These are phyloP conservation scores for Arthrobotrys sinensis DNA, from an alignment of 2,329 filamentous ascomycete species.

Conservation along the genomic window DNA sequence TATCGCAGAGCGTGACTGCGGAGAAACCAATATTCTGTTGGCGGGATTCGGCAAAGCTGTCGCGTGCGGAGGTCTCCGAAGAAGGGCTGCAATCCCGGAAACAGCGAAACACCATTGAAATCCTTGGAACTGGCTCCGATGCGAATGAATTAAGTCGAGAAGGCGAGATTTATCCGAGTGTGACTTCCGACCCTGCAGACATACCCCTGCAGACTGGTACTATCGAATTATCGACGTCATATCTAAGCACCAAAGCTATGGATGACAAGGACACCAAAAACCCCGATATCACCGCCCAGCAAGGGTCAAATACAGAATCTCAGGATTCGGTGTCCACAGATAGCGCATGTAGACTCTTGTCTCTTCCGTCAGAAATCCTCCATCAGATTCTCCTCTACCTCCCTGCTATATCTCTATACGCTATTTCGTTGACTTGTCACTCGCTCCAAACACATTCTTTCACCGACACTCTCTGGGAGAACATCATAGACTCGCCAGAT, in stretches of 20 bases:
- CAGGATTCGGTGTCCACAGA: not conserved
- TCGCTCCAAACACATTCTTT: conserved; percentile 42
- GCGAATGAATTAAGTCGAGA: conserved; percentile 8
- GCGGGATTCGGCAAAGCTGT: conserved; percentile 27
- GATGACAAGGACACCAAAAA: not conserved
- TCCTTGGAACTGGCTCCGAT: conserved; percentile 28
- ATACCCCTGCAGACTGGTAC: conserved; percentile 9
- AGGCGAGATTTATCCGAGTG: conserved; percentile 5
- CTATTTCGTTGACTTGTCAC: conserved; percentile 49
- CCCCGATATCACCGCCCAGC: not conserved
- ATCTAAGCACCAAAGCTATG: conserved; percentile 12
- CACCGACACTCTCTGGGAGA: conserved; percentile 55
- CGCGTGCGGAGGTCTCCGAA: not conserved
- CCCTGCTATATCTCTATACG: conserved; percentile 57
- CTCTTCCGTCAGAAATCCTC: conserved; percentile 52
- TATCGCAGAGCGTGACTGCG: conserved; percentile 57
- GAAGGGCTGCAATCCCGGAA: not conserved
- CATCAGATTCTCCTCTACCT: conserved; percentile 52
- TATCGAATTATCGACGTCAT: conserved; percentile 25
- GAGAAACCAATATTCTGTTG: conserved; percentile 50
- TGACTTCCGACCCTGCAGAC: conserved; percentile 28
- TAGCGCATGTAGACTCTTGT: conserved; percentile 11
- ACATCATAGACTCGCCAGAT: conserved; percentile 51
- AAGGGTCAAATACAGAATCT: conserved; percentile 3
- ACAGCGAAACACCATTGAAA: conserved; percentile 17